Base-by-base conservation (phyloP, 805 yeast genomes). In the Kazachstania viticola region DNA sequence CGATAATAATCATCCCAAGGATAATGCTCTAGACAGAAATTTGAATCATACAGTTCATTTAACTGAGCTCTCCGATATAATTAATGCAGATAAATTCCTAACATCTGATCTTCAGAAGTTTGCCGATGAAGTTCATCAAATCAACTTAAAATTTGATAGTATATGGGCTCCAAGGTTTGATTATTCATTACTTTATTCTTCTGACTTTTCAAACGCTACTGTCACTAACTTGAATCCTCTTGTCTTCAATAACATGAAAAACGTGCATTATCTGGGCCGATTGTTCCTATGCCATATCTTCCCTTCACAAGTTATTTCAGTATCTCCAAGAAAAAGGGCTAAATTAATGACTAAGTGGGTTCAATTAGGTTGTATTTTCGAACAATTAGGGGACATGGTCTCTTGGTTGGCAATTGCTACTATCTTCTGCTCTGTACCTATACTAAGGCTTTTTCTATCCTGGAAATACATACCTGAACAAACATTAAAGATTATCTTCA, bases 321-420 rank as follows among this genome's bases (percentile, higher is more conserved):
- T 31, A n/a, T 19, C 35, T 9, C 40, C 54, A 13, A 39, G 36
- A 36, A 51, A 54, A 19, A 67, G 91, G 36, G 93, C 93, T 1
- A 57, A 69, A 26, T 47, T 85, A 4, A 53, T 88, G 23, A 73
- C 75, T 29, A 78, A 74, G 49, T 88, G 97, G 97, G 79, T 87
- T 27, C 74, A 75, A 38, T 62, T 88, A 27, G 97, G 95, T 3
- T 73, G 79, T 40, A 60, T 64, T 17, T 70, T 88, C 39, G 91
- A 83, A 46, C 71, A 71, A 37, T 61, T 71, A 19, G 97, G 97
- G 30, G 94, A 88, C 51, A 83, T 84, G 87, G 87, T 85, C 0
- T 77, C 91, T 19, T 88, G 96, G 96, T 61, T 84, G 16, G 94
- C 95, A 0, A 74, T 88, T 42, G 83, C 95, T 1, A 75, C 91